These are phyloP conservation scores for Naumovozyma castellii DNA, from an alignment of 805 yeast species.

Conservation along the genomic window DNA sequence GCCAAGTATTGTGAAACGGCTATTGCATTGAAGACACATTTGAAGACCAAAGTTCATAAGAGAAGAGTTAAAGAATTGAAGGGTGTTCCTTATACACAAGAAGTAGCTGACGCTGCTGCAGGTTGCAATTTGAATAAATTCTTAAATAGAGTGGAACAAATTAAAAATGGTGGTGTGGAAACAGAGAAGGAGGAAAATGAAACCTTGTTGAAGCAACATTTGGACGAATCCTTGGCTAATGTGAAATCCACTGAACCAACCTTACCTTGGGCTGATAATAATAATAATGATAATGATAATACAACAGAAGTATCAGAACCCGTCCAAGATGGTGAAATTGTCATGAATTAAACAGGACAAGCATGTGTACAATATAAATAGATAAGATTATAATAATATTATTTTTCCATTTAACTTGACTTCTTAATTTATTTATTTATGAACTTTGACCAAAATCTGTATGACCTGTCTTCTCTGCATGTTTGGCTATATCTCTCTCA, in stretches of 20 bases:
- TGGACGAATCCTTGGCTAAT: slow-evolving; percentile 19
- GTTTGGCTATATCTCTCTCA: slow-evolving; percentile 54
- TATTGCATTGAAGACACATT: slow-evolving; percentile 60
- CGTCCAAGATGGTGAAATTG: slow-evolving; percentile 1
- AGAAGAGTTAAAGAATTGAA: slow-evolving; percentile 71
- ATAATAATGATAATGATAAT: too few species aligned
- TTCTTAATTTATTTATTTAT: too few species aligned
- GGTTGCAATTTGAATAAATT: slow-evolving; percentile 69
- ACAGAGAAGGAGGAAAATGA: slow-evolving; percentile 40
- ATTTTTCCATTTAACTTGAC: neutral
- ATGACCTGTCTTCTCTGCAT: slow-evolving; percentile 57
- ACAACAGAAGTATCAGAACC: neutral
- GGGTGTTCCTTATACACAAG: slow-evolving; percentile 73
- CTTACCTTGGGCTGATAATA: slow-evolving; percentile 15
- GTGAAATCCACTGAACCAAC: slow-evolving; percentile 28
- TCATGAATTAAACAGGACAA: slow-evolving; percentile 6
- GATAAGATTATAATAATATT: too few species aligned
- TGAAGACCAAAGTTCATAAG: slow-evolving; percentile 70
- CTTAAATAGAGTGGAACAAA: slow-evolving; percentile 51
- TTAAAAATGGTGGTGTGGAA: slow-evolving; percentile 40
- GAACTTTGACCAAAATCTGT: slow-evolving; percentile 48
- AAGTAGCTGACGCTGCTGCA: slow-evolving; percentile 86
- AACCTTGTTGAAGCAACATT: slow-evolving; percentile 25
- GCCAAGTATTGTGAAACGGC: slow-evolving; percentile 84
- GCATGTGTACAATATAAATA: neutral